phyloP scores from a whole-genome alignment of 2,329 filamentous ascomycete genomes.

The Penicillium italicum region DNA sequence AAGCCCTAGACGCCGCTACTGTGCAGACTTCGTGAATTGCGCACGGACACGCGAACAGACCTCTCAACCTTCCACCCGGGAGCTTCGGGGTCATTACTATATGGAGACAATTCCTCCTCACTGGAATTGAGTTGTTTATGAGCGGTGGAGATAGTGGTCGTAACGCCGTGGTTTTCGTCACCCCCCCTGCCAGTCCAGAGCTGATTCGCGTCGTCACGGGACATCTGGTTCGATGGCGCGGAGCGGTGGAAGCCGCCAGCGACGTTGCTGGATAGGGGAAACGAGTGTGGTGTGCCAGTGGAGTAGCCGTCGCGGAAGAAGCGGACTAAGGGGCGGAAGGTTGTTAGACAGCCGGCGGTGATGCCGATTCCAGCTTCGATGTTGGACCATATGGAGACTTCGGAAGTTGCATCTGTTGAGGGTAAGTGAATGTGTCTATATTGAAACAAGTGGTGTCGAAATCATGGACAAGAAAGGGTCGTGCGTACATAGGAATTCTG shows the following conservation, averaged over 20 bases:
- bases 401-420: conserved; percentile 40
- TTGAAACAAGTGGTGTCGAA: not conserved
- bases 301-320: conserved; percentile 26
- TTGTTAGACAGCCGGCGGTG: conserved; percentile 34
- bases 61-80: conserved; percentile 21
- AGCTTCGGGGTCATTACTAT: not conserved
- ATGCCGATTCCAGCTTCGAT: conserved; percentile 37
- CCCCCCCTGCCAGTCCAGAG: conserved; percentile 20
- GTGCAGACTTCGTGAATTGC: conserved; percentile 1
- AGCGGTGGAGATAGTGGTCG: conserved; percentile 23
- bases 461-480: not conserved
- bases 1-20: too few relatives aligned
- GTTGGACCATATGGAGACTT: conserved; percentile 41
- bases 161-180: conserved; percentile 23
- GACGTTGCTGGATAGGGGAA: conserved; percentile 17
- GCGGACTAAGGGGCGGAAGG: conserved; percentile 47
- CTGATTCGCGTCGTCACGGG: conserved; percentile 8
- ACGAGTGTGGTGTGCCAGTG: conserved; percentile 16
- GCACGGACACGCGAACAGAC: conserved; percentile 22
- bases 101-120: conserved; percentile 21
- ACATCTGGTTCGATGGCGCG: conserved; percentile 4
- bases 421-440: conserved; percentile 16
- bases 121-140: conserved; percentile 18
- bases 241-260: conserved; percentile 11
- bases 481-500: conserved; percentile 26